Percentiles rank a stretch among this genome's conserved stretches.
phyloP scores from a whole-genome alignment of 345 rosid genomes.

The Lepidium africanum region DNA sequence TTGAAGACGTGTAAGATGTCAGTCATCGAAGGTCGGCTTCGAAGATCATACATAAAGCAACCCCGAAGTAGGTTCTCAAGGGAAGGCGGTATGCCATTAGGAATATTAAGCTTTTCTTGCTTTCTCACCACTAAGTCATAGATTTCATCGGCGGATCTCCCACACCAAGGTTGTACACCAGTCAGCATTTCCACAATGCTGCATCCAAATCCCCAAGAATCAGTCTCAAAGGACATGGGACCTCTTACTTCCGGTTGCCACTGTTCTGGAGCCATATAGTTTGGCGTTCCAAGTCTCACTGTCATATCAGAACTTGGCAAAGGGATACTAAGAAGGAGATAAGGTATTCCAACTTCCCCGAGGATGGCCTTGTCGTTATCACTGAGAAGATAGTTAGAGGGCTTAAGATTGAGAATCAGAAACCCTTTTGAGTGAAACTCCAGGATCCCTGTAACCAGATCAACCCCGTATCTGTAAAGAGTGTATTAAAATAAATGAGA shows the following conservation, averaged over 20 bases:
- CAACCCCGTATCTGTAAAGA: conserved; percentile 58
- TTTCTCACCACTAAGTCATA: conserved; percentile 56
- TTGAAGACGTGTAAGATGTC: conserved; percentile 59
- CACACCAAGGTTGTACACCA: conserved; percentile 76
- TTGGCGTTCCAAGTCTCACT: conserved; percentile 74
- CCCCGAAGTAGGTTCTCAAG: conserved; percentile 65
- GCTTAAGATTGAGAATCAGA: conserved; percentile 75
- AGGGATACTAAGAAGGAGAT: conserved; percentile 62
- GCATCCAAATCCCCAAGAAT: conserved; percentile 95
- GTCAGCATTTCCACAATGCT: conserved; percentile 90
- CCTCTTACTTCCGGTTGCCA: conserved; percentile 89
- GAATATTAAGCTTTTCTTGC: conserved; percentile 64
- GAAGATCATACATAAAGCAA: conserved; percentile 85
- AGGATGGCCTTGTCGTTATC: conserved; percentile 60
- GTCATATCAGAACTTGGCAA: conserved; percentile 57
- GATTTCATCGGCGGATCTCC: conserved; percentile 60
- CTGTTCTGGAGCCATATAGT: conserved; percentile 98
- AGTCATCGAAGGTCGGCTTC: conserved; percentile 80
- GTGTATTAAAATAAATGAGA: neutral
- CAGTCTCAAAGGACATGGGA: conserved; percentile 82
- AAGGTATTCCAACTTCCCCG: conserved; percentile 80
- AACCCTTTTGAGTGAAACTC: conserved; percentile 64
- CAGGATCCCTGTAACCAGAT: conserved; percentile 60
- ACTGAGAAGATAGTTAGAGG: conserved; percentile 65
- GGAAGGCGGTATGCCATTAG: conserved; percentile 65